Base-by-base conservation (phyloP, 2,329 filamentous ascomycete genomes). In the Aspergillus sp. region DNA sequence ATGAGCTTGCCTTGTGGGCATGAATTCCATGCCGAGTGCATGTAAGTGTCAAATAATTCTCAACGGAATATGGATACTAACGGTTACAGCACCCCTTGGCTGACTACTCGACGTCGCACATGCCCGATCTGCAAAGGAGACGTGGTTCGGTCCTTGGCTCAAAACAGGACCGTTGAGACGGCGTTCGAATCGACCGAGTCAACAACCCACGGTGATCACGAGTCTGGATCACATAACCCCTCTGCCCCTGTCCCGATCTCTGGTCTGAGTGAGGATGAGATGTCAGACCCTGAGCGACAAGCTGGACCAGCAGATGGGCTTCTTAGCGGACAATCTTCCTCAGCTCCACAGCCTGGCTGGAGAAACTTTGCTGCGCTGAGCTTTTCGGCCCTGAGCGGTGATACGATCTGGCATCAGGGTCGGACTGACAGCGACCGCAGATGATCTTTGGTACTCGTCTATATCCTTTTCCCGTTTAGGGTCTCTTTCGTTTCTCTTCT, bases 121-220 rank as follows among this genome's bases (percentile, higher is more conserved):
- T 99, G 94, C 65, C 94, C 94, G 0, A 97, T 99, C 55, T 99
- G 94, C 77, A 99, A 99, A 76, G 91, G 92, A 45, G 94, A 99
- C 67, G 94, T 99, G 33, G 93, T 99, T 14, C 72, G 76, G 41
- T 78, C 76, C 1, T 66, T 90, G 58, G 81, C 84, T 16, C 79
- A 76, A 30, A 59, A 57, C n/a, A 60, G 62, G 17, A 41, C 57
- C 14, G 45, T 52, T 26, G 62, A 63, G 40, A 32, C 53, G n/a
- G 26, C 26, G 26, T 58, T 45, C 41, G 54, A 60, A 30, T 61
- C 72, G 24, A 66, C 71, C 30, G 73, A 78, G 41, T 66, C 73
- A 20, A 73, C 35, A 9, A 45, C 73, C 16, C 70, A 77, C 38
- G 69, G 74, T 36, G 58, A 77, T 13, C 77, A 81, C 59, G 76